Evolutionary conservation across 371 early-diverging fungal species (phyloP).

Genomic region (Smittium mucronatum): DNA sequence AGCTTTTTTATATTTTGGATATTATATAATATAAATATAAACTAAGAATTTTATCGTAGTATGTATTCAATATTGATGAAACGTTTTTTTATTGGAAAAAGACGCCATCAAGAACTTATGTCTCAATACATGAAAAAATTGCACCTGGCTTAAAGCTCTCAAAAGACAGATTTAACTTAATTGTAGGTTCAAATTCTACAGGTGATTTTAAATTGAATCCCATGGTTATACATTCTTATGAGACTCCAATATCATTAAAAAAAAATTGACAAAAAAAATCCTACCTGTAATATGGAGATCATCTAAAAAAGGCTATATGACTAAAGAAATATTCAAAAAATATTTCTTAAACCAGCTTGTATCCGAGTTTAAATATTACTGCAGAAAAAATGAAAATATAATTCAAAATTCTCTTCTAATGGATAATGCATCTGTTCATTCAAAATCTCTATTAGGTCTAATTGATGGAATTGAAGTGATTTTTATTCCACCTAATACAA

Average conservation of each 20-base stretch:
- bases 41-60: neutral
- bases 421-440: neutral
- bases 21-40: neutral
- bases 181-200: neutral
- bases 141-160: neutral
- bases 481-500: neutral
- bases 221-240: neutral
- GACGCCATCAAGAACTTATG: neutral
- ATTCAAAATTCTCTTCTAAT: neutral
- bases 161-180: neutral
- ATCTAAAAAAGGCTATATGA: neutral
- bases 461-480: neutral
- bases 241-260: neutral
- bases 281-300: neutral
- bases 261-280: neutral
- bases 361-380: neutral
- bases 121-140: neutral
- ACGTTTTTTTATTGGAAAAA: neutral
- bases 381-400: neutral
- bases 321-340: neutral
- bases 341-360: neutral
- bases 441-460: neutral
- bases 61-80: neutral
- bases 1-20: neutral
- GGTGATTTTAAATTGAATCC: neutral